Conservation (phyloP, 805 yeast species). For the Candida khao-thaluensis region DNA sequence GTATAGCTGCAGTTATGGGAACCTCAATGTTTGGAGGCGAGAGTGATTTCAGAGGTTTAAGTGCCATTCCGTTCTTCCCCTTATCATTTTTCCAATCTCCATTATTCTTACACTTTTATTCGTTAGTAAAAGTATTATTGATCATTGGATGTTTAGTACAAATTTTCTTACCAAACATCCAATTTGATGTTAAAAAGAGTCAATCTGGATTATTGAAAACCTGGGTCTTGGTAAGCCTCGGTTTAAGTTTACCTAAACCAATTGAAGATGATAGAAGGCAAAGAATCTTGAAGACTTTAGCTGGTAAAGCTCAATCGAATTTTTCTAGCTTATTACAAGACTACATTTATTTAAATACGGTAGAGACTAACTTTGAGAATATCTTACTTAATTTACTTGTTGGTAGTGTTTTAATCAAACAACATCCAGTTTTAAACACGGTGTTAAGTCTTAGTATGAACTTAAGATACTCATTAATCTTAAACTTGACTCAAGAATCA, state of each 20-base stretch:
- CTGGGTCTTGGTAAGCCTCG: conserved; percentile 29
- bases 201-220: conserved; percentile 12
- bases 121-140: conserved; percentile 23
- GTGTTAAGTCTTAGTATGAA: conserved; percentile 25
- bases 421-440: conserved; percentile 20
- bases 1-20: conserved; percentile 64
- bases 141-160: conserved; percentile 20
- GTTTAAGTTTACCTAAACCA: conserved; percentile 27
- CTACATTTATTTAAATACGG: conserved; percentile 26
- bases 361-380: conserved; percentile 35
- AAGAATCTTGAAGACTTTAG: conserved; percentile 18
- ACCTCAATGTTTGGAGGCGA: conserved; percentile 52
- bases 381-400: conserved; percentile 30
- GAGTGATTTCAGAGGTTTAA: conserved; percentile 43
- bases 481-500: conserved; percentile 32
- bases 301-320: conserved; percentile 4
- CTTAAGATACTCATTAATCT: conserved; percentile 25
- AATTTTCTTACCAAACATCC: conserved; percentile 15
- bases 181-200: conserved; percentile 3
- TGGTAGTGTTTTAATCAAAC: conserved; percentile 25
- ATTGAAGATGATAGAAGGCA: conserved; percentile 17
- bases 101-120: conserved; percentile 22
- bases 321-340: conserved; percentile 20
- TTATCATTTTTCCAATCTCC: conserved; percentile 22
- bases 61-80: conserved; percentile 44